These are phyloP conservation scores for Mortierella sp. DNA, from an alignment of 371 early-diverging fungal genomes.

Conservation along the genomic window DNA sequence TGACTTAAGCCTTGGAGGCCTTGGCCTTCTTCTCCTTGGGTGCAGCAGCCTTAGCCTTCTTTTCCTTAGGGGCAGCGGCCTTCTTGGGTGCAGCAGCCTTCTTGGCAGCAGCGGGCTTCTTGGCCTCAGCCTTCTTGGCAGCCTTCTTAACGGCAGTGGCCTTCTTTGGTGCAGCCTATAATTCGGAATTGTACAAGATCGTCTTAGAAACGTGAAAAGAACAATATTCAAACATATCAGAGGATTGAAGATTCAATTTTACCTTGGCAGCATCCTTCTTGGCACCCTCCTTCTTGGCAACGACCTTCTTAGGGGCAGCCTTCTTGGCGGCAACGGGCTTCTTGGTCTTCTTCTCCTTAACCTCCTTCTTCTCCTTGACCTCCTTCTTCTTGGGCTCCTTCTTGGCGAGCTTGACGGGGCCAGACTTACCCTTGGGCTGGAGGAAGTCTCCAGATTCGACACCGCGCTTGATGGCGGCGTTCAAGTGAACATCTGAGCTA, in stretches of 20 bases:
- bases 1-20: constrained; percentile 55
- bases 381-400: constrained; percentile 68
- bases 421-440: constrained; percentile 82
- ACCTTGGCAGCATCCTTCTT: constrained; percentile 59
- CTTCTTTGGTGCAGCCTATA: constrained; percentile 59
- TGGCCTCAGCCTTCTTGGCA: constrained; percentile 60
- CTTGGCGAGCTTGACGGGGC: constrained; percentile 81
- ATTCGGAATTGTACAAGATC: not conserved
- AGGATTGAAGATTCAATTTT: not conserved
- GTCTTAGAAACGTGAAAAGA: not conserved
- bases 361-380: constrained; percentile 63
- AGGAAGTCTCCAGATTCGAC: constrained; percentile 72
- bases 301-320: constrained; percentile 55
- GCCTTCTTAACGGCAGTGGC: constrained; percentile 67
- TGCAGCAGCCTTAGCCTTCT: constrained; percentile 55
- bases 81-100: constrained; percentile 62
- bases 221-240: too few relatives aligned
- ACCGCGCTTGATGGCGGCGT: constrained; percentile 84
- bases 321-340: constrained; percentile 59
- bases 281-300: constrained; percentile 57
- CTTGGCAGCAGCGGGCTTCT: constrained; percentile 66
- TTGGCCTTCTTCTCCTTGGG: constrained; percentile 63
- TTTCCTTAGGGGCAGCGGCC: constrained; percentile 62
- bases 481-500: constrained; percentile 73
- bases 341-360: constrained; percentile 60